Conservation (phyloP, 805 yeast species). For the Pichia kluyveri region DNA sequence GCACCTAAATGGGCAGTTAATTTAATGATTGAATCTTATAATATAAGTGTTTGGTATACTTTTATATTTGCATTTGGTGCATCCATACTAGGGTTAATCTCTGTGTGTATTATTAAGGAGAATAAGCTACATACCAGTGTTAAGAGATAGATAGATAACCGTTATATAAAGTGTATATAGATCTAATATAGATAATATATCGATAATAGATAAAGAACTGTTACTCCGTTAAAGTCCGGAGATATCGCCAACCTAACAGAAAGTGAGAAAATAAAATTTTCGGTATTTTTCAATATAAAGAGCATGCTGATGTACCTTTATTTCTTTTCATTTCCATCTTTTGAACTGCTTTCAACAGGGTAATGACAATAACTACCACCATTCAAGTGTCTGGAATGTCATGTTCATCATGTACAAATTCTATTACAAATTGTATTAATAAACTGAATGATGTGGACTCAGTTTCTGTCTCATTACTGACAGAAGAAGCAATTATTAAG, state of each 20-base stretch:
- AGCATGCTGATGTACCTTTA: too few species aligned
- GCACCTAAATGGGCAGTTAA: conserved; percentile 46
- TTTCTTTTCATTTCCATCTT: too few species aligned
- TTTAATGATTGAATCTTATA: conserved; percentile 44
- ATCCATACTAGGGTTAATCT: conserved; percentile 31
- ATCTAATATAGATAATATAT: too few species aligned
- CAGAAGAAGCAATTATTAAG: conserved; percentile 54
- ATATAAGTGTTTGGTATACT: conserved; percentile 42
- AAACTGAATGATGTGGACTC: conserved; percentile 23
- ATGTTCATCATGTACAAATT: conserved; percentile 56
- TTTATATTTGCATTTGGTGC: conserved; percentile 36
- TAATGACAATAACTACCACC: conserved; percentile 4
- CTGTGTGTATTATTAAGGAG: conserved; percentile 45
- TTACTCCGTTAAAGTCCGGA: neutral
- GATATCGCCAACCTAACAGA: neutral
- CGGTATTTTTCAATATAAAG: too few species aligned
- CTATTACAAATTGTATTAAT: conserved; percentile 39
- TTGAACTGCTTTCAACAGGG: neutral
- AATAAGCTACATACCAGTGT: conserved; percentile 47
- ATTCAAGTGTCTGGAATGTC: conserved; percentile 60
- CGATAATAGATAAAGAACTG: too few species aligned
- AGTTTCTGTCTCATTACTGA: conserved; percentile 58
- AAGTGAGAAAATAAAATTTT: neutral
- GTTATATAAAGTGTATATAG: too few species aligned
- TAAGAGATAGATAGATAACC: conserved; percentile 23